Base-by-base conservation (phyloP, 1,284 basidiomycete species). In the Pseudozyma hubeiensis region DNA sequence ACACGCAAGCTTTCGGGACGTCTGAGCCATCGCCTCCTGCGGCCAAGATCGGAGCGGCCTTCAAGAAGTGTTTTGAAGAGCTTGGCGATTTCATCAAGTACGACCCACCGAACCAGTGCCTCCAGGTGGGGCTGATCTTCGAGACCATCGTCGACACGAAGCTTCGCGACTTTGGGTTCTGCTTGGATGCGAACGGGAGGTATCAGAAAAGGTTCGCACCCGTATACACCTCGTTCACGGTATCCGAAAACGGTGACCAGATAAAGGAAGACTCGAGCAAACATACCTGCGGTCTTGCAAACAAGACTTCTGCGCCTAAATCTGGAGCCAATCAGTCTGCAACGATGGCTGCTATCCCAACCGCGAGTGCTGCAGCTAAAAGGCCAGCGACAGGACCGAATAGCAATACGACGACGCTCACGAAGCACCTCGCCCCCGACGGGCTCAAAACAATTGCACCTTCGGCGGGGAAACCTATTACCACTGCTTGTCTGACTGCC, bases 81-180 rank as follows among this genome's bases (percentile, higher is more conserved):
- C 8, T 67, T 50, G 37, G 46, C 1, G 31, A 33, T 1, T 62
- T 53, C 16, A 19, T 62, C 14, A 4, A 5, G 5, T 65, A 51
- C 51, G 47, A 65, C 33, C 3, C 13, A 16, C 11, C 30, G 35
- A 34, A 39, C 17, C 19, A 13, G 13, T 53, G 52, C 47, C 19
- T 53, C 16, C 34, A 33, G 9, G 31, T 59, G 34, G 24, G 47
- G 3, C 44, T 40, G 7, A 8, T 19, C 0, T 44, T n/a, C n/a
- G 34, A 44, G 14, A 8, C 1, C 8, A 4, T 34, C 33, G 37
- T 65, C 31, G 52, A 62, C 17, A n/a, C 16, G 4, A 45, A 51
- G 17, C 56, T 65, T 7, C 31, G 35, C 31, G 41, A 59, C 3
- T 63, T 35, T 19, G 52, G 48, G 9, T 68, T 24, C 30, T 55